phyloP scores from a whole-genome alignment of 2,329 filamentous ascomycete species.

The Cryphonectria carpinicola region DNA sequence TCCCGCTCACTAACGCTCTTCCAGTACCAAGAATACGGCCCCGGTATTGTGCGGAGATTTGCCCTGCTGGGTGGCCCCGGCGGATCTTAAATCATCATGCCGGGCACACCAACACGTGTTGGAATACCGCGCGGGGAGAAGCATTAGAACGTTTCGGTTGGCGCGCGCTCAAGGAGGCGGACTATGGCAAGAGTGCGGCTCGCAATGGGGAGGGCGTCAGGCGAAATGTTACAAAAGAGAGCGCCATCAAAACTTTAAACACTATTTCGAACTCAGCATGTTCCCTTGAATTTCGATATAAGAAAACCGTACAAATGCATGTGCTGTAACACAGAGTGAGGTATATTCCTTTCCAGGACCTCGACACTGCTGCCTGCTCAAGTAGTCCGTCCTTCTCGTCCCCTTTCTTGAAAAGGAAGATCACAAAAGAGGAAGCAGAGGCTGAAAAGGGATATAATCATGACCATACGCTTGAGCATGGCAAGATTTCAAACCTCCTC shows the following conservation, averaged over 20 bases:
- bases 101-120: background rate
- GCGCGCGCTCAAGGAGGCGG: background rate
- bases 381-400: background rate
- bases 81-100: conserved; percentile 58
- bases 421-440: background rate
- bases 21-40: conserved; percentile 93
- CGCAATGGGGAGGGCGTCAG: conserved; percentile 6
- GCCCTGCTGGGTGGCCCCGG: conserved; percentile 91
- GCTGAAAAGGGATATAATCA: background rate
- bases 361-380: background rate
- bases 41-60: conserved; percentile 93
- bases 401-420: too few species aligned
- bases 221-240: conserved; percentile 8
- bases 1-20: conserved; percentile 31
- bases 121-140: background rate
- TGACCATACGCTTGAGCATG: background rate
- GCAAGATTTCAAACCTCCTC: too few species aligned
- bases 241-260: conserved; percentile 9
- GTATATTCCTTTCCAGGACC: background rate
- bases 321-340: background rate
- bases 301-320: background rate
- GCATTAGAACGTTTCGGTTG: background rate
- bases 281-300: background rate
- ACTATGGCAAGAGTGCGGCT: background rate
- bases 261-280: background rate